Evolutionary conservation across 2,329 filamentous ascomycete species (phyloP), one percentile per base, ranked within the genome.

Genomic region (Colletotrichum lini): DNA sequence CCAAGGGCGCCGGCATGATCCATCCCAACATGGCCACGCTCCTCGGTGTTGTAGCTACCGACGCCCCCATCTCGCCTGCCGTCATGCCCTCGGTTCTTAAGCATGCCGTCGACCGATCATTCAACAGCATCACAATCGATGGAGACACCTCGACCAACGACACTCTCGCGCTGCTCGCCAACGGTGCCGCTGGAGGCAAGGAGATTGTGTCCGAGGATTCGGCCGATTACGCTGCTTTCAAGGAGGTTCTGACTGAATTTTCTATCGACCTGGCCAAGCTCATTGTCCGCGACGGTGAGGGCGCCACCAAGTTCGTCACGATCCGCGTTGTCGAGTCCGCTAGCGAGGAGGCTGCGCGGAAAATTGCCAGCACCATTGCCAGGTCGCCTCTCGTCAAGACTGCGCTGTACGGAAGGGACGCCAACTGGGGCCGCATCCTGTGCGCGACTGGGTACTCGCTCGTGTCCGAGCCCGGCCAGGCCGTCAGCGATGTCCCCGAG

Each of bases 21-120:
- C 95, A 98, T 79, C 96, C 96, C 58, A 98, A 99, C 85, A 98
- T 99, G 95, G 96, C 95, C 40, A 99, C 96, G 0, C 89, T 98
- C 44, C 90, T 99, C 45, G 95, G 94, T 65, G 93, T 98, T 72
- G 89, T 98, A 78, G 95, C 94, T 78, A 99, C 96, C 16, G 96
- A 99, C 77, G 96, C 93, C 0, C 93, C 95, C 40, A 89, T 98
- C 77, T 87, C 90, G 0, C 86, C 93, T 4, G 79, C 82, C 0
- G 87, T 92, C 12, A 89, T 98, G 70, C 89, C 91, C 59, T 82
- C 87, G 0, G 87, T 96, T 16, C 91, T 98, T 54, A 90, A 87
- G 70, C 86, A 90, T 75, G 93, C 95, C 54, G 92, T 95, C 66
- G 90, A 94, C 76, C 91, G 91, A 72, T 97, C 94, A 0, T 99